Evolutionary conservation across 306 rosid species (phyloP).

Genomic region (Inga leiocalycina): DNA sequence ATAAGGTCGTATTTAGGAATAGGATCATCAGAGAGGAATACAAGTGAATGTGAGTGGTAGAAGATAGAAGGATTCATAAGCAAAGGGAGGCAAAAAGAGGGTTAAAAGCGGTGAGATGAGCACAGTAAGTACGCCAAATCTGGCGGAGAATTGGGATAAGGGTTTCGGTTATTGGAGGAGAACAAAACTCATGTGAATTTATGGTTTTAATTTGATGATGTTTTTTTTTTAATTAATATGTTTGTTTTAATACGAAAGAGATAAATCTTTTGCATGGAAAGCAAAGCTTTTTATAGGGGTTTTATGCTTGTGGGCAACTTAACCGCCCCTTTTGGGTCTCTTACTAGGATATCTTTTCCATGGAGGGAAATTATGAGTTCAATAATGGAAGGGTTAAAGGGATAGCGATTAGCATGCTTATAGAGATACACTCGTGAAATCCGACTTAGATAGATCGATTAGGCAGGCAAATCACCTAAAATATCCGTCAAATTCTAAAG

Average conservation of each 20-base stretch:
- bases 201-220: neutral
- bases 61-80: slow-evolving; percentile 39
- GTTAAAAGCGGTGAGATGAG: slow-evolving; percentile 18
- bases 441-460: neutral
- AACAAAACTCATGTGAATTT: slow-evolving; percentile 39
- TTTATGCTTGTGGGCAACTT: slow-evolving; percentile 56
- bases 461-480: neutral
- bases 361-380: slow-evolving; percentile 8
- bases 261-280: slow-evolving; percentile 50
- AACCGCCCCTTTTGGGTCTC: slow-evolving; percentile 37
- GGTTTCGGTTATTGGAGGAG: slow-evolving; percentile 47
- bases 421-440: neutral
- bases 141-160: slow-evolving; percentile 46
- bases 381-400: slow-evolving; percentile 12
- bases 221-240: neutral
- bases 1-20: slow-evolving; percentile 24
- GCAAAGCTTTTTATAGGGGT: slow-evolving; percentile 48
- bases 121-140: slow-evolving; percentile 31
- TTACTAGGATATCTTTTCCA: neutral
- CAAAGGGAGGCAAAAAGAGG: slow-evolving; percentile 19
- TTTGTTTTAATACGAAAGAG: neutral
- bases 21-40: slow-evolving; percentile 21
- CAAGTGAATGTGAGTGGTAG: slow-evolving; percentile 25
- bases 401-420: slow-evolving; percentile 8
- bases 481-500: neutral